A percentile compares a stretch with the other conserved stretches of the same genome.
Conservation (phyloP, 2,329 filamentous ascomycete genomes). For the Madurella mycetomatis region DNA sequence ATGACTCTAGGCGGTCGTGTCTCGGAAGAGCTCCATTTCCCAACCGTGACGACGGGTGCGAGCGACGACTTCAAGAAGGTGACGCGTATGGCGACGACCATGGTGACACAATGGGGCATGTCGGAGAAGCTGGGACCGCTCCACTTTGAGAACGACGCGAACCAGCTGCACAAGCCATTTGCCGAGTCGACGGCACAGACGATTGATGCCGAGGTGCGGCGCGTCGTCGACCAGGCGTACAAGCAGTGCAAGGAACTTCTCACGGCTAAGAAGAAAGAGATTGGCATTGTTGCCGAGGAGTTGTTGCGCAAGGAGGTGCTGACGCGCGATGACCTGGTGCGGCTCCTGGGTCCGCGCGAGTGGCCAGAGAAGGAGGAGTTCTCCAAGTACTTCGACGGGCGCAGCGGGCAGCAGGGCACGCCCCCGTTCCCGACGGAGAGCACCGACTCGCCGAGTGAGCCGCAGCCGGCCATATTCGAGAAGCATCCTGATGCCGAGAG, state of each 20-base stretch:
- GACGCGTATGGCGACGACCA: slow-evolving; percentile 88
- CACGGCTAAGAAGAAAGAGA: slow-evolving; percentile 77
- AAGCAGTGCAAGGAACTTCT: slow-evolving; percentile 82
- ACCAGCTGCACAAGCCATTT: slow-evolving; percentile 89
- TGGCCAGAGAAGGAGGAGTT: slow-evolving; percentile 87
- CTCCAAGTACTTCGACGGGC: slow-evolving; percentile 81
- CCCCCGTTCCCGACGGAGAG: slow-evolving; percentile 49
- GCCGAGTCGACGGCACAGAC: slow-evolving; percentile 88
- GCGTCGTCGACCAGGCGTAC: slow-evolving; percentile 90
- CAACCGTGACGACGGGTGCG: slow-evolving; percentile 90
- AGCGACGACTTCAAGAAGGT: slow-evolving; percentile 99
- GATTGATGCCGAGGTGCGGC: slow-evolving; percentile 86
- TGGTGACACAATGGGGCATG: slow-evolving; percentile 99
- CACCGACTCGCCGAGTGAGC: slow-evolving; percentile 35
- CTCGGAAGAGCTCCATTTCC: slow-evolving; percentile 93
- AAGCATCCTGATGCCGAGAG: slow-evolving; percentile 11
- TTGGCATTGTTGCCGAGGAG: slow-evolving; percentile 89
- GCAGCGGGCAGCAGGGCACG: slow-evolving; percentile 48
- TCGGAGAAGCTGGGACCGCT: slow-evolving; percentile 88
- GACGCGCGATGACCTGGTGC: slow-evolving; percentile 84
- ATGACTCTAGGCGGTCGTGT: slow-evolving; percentile 97
- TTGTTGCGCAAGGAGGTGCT: slow-evolving; percentile 88
- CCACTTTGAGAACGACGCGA: slow-evolving; percentile 80
- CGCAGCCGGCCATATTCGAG: slow-evolving; percentile 23
- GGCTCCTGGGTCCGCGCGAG: slow-evolving; percentile 77